Percentiles rank a stretch among this genome's conserved stretches.
Conservation (phyloP, 192 early-diverging fungal genomes). For the Mortierella hygrophila region DNA sequence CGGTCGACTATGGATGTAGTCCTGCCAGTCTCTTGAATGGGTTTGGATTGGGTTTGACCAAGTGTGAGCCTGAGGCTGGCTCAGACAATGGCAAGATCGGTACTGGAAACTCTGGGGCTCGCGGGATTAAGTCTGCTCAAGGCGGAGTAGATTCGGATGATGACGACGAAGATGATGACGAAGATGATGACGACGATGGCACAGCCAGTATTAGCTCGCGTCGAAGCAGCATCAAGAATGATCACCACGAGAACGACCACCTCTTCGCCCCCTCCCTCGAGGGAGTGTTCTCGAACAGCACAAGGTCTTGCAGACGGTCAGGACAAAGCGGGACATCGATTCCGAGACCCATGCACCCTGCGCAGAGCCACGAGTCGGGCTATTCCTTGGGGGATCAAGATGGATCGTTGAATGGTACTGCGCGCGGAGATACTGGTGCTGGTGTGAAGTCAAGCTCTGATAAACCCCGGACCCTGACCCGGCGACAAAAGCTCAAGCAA, state of each 20-base stretch:
- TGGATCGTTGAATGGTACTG: background rate
- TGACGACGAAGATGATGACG: constrained; percentile 13
- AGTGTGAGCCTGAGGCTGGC: constrained; percentile 4
- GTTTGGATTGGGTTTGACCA: constrained; percentile 27
- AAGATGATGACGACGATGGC: constrained; percentile 42
- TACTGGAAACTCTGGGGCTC: background rate
- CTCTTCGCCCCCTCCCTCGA: constrained; percentile 43
- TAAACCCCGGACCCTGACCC: constrained; percentile 5
- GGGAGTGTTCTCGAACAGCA: constrained; percentile 36
- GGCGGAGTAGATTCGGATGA: constrained; percentile 14
- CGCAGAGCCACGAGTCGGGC: background rate
- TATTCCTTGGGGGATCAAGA: background rate
- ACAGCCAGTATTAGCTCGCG: constrained; percentile 31
- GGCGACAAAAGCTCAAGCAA: constrained; percentile 44
- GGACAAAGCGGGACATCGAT: background rate
- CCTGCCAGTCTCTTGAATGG: constrained; percentile 41
- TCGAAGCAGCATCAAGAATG: constrained; percentile 15
- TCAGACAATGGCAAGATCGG: background rate
- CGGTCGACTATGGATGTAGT: constrained; percentile 43
- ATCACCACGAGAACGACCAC: constrained; percentile 29
- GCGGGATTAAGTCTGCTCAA: background rate
- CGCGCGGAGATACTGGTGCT: background rate
- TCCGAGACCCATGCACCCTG: background rate
- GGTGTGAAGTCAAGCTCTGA: background rate
- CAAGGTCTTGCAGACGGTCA: background rate